These are phyloP conservation scores for Hypoxylon fragiforme DNA, from an alignment of 495 filamentous ascomycete genomes.

Conservation along the genomic window DNA sequence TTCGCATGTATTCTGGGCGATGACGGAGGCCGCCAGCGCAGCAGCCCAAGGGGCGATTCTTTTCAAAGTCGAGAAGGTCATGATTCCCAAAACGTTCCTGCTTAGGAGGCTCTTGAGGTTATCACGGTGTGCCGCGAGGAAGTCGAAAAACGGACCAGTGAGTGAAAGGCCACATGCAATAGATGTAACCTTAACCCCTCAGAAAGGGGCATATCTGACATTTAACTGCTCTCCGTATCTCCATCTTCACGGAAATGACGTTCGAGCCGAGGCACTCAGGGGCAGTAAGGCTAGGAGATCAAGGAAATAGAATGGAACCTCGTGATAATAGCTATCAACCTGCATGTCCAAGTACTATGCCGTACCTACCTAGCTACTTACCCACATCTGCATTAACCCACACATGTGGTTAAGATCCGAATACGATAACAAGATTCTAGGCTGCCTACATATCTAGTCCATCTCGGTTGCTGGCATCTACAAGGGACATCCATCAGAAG, in stretches of 20 bases:
- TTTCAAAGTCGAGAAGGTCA: slow-evolving; percentile 14
- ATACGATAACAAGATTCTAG: slow-evolving; percentile 20
- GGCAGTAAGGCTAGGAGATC: neutral
- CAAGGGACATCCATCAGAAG: too few species aligned
- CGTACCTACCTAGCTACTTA: neutral
- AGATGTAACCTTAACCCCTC: neutral
- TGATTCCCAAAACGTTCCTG: neutral
- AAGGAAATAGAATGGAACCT: slow-evolving; percentile 5
- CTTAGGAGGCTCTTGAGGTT: neutral
- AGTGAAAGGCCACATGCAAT: slow-evolving; percentile 2
- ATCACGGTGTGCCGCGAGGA: neutral
- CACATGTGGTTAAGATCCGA: slow-evolving; percentile 4
- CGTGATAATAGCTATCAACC: slow-evolving; percentile 9
- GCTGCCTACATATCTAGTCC: neutral
- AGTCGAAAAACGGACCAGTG: neutral
- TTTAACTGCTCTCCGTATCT: slow-evolving; percentile 11
- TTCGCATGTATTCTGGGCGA: slow-evolving; percentile 27
- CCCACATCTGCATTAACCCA: neutral
- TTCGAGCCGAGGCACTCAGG: slow-evolving; percentile 1
- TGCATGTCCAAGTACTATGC: neutral
- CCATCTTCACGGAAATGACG: neutral
- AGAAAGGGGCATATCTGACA: slow-evolving; percentile 5
- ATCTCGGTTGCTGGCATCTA: neutral
- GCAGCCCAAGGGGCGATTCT: slow-evolving; percentile 1
- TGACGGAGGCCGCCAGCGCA: slow-evolving; percentile 8